Evolutionary conservation across 352 stramenopile species (phyloP), one percentile per base, ranked within the genome.

Genomic region (Albugo laibachii): DNA sequence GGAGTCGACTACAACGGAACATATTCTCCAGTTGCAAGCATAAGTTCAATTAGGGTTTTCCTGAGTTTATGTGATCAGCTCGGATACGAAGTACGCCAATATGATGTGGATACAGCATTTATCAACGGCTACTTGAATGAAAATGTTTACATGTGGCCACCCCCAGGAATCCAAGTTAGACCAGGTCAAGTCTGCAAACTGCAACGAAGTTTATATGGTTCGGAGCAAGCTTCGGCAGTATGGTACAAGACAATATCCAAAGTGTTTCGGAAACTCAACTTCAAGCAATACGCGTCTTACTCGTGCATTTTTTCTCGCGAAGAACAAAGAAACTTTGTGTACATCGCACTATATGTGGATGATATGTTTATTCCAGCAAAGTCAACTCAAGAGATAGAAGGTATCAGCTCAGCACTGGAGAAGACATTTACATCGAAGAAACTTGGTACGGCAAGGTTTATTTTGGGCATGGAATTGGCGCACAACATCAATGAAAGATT

Each of bases 231-330:
- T 6, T 57, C 52, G 11, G 41, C 45, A 8, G 49, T 59, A 15
- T 62, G 52, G 56, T 59, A 62, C 45, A 43, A 56, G 43, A 60
- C 50, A 0, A 59, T 62, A 20, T 41, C 58, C 24, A 24, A 18
- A 1, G 37, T 49, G 0, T 50, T 61, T 36, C 42, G 51, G 39
- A 16, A 5, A 8, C 55, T 63, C 20, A 46, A 36, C 1, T 63
- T 61, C 36, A 50, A 41, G 38, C 20, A 21, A 6, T 18, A 42
- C 13, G 39, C 55, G 15, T 36, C 42, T 5, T 47, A 57, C 18
- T 34, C 53, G 10, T 62, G 58, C 19, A 41, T 61, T 13, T 58
- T 59, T 12, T 39, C 52, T 0, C 58, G 56, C 16, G 3, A 2
- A 10, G 48, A 24, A 0, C 24, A 41, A 8, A 38, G 37, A 36